Evolutionary conservation across 2,329 filamentous ascomycete genomes (phyloP), one percentile per base, ranked within the genome.

Genomic region (Neoascochyta sp.): DNA sequence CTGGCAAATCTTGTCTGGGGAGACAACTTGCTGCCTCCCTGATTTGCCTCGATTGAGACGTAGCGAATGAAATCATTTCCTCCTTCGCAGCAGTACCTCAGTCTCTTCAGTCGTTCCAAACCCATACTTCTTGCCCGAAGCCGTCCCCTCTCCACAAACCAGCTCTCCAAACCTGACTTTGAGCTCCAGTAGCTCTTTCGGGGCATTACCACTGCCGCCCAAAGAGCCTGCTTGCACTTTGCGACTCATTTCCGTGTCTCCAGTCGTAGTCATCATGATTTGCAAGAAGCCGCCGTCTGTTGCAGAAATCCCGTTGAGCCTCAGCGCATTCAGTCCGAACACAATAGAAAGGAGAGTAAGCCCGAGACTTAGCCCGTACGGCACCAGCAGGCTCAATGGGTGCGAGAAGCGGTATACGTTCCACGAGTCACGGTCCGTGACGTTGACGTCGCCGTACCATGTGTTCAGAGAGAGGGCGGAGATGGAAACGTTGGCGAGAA

Each of bases 221-320:
- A n/a, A n/a, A n/a, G n/a, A n/a, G n/a, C n/a, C n/a, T n/a, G n/a
- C n/a, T n/a, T n/a, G n/a, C n/a, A n/a, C n/a, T n/a, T n/a, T n/a
- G n/a, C n/a, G n/a, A n/a, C n/a, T n/a, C n/a, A n/a, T n/a, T n/a
- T 32, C 34, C 4, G 34, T 41, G 5, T 25, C 16, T 2, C 41
- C 38, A 10, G n/a, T 33, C 4, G 32, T 44, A 12, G 41, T 13
- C 18, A 29, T 39, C 38, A 41, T 31, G 19, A 39, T 27, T 11
- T 45, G 38, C 10, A 45, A 15, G 18, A 45, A 45, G 2, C 41
- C 41, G 7, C 38, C 38, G 22, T 45, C 39, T 1, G 23, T 21
- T 6, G 35, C 35, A 0, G 29, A 20, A 1, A 29, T 19, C 9
- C 35, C 38, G 9, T 39, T 45, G 5, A 16, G 11, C 10, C 4